Evolutionary conservation across 2,329 filamentous ascomycete species (phyloP), one percentile per base, ranked within the genome.

Genomic region (Calonectria naviculata): DNA sequence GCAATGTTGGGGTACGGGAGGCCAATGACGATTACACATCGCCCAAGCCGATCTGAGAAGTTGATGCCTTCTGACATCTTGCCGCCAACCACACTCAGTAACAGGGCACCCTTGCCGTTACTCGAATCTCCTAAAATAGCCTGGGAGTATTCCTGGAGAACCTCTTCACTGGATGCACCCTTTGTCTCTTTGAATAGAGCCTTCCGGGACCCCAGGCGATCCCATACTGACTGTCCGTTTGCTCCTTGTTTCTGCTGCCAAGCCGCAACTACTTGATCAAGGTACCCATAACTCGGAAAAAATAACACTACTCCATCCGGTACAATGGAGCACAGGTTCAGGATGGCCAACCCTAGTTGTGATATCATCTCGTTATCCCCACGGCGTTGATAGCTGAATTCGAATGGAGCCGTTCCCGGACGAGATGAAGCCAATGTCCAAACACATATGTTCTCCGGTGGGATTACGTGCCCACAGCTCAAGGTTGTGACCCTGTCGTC

Each of bases 21-120:
- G 0, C 97, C 97, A 17, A 98, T 90, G n/a, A 98, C 93, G 17
- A 97, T 86, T 10, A 99, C 95, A 65, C 94, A 96, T 29, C 97
- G 92, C 1, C 97, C 97, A 0, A 99, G 90, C 4, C 89, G 88
- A 83, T 99, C 95, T 0, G 94, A 96, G 85, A 99, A 99, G 84
- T 99, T 99, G 85, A 99, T 99, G 74, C 97, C 97, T 84, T 99
- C 97, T 69, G 94, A 97, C 84, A 99, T 93, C 76, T 96, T 97
- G 17, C 97, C 97, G 66, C 96, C 96, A 3, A 99, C 93, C 4
- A 99, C 95, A 65, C 95, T 95, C 29, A 99, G 89, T 0, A 99
- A 89, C 0, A 98, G 85, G 0, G 94, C 96, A 0, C 95, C 95
- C 58, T 89, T 79, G 5, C 72, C 61, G 17, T 72, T 77, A 46